phyloP scores from a whole-genome alignment of 805 yeast species.

The Yamadazyma endophytica region DNA sequence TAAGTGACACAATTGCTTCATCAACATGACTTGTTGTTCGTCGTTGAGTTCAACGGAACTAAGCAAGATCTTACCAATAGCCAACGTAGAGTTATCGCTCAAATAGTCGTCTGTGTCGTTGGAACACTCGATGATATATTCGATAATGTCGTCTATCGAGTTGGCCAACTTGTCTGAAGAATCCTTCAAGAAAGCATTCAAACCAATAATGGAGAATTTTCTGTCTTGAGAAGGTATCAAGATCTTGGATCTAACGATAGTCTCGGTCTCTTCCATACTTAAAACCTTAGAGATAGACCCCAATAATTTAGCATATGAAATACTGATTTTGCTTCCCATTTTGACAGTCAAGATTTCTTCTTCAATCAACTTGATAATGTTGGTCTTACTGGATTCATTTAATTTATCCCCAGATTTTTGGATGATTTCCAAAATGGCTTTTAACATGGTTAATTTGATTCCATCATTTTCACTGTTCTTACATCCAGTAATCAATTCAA shows the following conservation, averaged over 20 bases:
- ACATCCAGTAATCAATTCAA: conserved; percentile 77
- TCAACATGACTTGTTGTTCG: conserved; percentile 38
- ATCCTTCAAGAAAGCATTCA: conserved; percentile 77
- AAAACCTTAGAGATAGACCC: conserved; percentile 73
- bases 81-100: conserved; percentile 72
- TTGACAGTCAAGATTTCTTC: conserved; percentile 52
- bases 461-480: conserved; percentile 61
- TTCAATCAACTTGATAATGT: conserved; percentile 70
- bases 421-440: conserved; percentile 80
- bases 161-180: conserved; percentile 63
- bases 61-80: conserved; percentile 76
- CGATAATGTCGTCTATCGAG: conserved; percentile 45
- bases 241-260: conserved; percentile 57
- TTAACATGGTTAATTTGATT: conserved; percentile 80
- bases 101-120: conserved; percentile 46
- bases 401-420: conserved; percentile 73
- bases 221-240: conserved; percentile 45
- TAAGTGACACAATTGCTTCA: conserved; percentile 47
- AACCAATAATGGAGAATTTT: conserved; percentile 61
- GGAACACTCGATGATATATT: conserved; percentile 44
- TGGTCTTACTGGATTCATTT: conserved; percentile 65
- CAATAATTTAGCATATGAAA: conserved; percentile 72
- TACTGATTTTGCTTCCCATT: conserved; percentile 63
- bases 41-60: conserved; percentile 41
- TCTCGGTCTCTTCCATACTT: conserved; percentile 57